These are phyloP conservation scores for Gaertneriomyces sp. DNA, from an alignment of 192 early-diverging fungal species.

Conservation along the genomic window DNA sequence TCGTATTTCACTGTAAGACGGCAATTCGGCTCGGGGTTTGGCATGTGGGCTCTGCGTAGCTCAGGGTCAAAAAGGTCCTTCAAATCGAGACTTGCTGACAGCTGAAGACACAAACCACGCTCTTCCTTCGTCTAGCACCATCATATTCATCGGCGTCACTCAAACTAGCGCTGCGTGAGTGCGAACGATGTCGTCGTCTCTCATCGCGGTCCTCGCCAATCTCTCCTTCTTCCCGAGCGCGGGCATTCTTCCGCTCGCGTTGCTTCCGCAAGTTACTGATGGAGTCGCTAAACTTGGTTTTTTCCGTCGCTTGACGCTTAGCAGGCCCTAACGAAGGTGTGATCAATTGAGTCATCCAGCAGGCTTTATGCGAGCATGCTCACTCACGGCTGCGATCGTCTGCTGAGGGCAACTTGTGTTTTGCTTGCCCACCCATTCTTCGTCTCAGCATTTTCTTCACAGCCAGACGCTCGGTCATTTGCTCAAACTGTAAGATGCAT, in stretches of 20 bases:
- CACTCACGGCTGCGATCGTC: conserved; percentile 17
- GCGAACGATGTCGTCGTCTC: not conserved
- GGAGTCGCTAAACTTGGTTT: conserved; percentile 8
- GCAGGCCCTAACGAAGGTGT: conserved; percentile 9
- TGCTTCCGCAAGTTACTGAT: conserved; percentile 17
- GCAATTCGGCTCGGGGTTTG: not conserved
- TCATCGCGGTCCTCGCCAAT: not conserved
- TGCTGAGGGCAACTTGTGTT: conserved; percentile 8
- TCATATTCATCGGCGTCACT: too few species aligned
- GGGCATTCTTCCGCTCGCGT: conserved; percentile 14
- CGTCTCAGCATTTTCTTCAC: conserved; percentile 22
- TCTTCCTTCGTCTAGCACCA: too few species aligned
- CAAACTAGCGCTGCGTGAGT: too few species aligned
- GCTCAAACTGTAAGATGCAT: conserved; percentile 4
- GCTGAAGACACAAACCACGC: too few species aligned
- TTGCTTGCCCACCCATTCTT: conserved; percentile 9
- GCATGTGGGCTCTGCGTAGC: too few species aligned
- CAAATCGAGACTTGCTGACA: too few species aligned
- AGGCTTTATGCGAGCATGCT: not conserved
- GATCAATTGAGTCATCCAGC: not conserved
- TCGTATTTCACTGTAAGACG: conserved; percentile 9
- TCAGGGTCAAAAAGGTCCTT: too few species aligned
- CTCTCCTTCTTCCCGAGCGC: conserved; percentile 1
- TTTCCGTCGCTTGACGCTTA: conserved; percentile 20
- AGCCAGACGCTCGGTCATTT: conserved; percentile 23